Conservation (phyloP, 2,329 filamentous ascomycete species). For the Exophiala phaeomuriformis region DNA sequence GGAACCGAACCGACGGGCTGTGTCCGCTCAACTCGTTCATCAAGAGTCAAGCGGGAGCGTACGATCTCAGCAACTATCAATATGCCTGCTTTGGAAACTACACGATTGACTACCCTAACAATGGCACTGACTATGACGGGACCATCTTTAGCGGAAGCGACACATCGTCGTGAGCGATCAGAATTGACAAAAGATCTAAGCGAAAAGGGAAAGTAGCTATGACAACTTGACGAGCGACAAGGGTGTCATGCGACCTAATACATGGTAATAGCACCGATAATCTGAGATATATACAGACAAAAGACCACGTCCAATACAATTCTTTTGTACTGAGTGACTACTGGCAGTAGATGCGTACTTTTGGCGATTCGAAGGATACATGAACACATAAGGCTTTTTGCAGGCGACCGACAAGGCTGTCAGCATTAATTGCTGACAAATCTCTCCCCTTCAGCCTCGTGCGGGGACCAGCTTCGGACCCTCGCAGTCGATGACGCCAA, state of each 20-base stretch:
- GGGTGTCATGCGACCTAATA: no score
- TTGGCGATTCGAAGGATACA: no score
- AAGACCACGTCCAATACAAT: no score
- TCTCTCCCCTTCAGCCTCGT: background rate
- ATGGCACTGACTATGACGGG: slow-evolving; percentile 41
- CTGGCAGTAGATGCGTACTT: no score
- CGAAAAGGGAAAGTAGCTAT: background rate
- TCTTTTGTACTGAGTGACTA: no score
- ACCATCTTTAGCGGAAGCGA: slow-evolving; percentile 26
- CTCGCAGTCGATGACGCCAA: background rate
- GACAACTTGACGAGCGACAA: no score
- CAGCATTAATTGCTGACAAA: no score
- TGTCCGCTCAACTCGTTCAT: slow-evolving; percentile 40
- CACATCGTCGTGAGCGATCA: background rate
- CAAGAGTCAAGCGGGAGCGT: slow-evolving; percentile 35
- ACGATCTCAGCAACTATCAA: slow-evolving; percentile 40
- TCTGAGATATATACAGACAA: no score
- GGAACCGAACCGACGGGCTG: slow-evolving; percentile 40
- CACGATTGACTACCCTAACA: slow-evolving; percentile 35
- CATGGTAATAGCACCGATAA: no score
- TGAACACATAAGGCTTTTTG: no score
- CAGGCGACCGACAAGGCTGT: no score
- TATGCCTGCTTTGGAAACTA: slow-evolving; percentile 46
- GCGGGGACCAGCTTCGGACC: background rate
- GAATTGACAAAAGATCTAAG: background rate